A percentile compares a stretch with the other conserved stretches of the same genome.
phyloP scores from a whole-genome alignment of 257 asterid species.

The Primulina eburnea region DNA sequence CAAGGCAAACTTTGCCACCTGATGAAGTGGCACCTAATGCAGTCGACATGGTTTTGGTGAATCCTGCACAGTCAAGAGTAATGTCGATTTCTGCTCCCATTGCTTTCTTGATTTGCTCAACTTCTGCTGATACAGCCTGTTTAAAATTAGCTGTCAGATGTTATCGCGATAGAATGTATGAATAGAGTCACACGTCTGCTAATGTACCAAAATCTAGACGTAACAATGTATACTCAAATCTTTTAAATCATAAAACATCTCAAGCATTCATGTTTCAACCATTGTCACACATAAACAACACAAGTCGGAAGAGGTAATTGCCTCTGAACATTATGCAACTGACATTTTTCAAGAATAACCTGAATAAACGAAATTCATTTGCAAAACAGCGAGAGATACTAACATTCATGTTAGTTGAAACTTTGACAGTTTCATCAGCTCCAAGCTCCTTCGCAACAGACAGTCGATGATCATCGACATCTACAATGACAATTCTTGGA shows the following conservation, averaged over 20 bases:
- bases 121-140: constrained; percentile 72
- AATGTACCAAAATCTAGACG: too few relatives aligned
- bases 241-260: neutral
- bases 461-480: constrained; percentile 70
- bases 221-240: neutral
- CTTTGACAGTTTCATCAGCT: constrained; percentile 66
- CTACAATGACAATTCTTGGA: constrained; percentile 69
- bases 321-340: neutral
- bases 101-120: constrained; percentile 54
- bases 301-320: neutral
- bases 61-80: constrained; percentile 85
- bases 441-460: constrained; percentile 79
- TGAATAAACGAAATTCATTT: neutral
- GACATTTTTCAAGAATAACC: neutral
- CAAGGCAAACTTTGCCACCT: constrained; percentile 93
- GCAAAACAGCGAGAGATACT: constrained; percentile 17
- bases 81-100: constrained; percentile 57
- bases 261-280: neutral
- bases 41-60: constrained; percentile 79
- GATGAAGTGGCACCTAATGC: constrained; percentile 77
- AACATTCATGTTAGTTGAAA: constrained; percentile 60
- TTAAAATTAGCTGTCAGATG: neutral
- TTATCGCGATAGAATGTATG: neutral
- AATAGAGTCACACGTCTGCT: neutral
- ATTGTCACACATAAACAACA: neutral